Conservation (phyloP, 2,329 filamentous ascomycete species). For the Westerdykella aurantiaca region DNA sequence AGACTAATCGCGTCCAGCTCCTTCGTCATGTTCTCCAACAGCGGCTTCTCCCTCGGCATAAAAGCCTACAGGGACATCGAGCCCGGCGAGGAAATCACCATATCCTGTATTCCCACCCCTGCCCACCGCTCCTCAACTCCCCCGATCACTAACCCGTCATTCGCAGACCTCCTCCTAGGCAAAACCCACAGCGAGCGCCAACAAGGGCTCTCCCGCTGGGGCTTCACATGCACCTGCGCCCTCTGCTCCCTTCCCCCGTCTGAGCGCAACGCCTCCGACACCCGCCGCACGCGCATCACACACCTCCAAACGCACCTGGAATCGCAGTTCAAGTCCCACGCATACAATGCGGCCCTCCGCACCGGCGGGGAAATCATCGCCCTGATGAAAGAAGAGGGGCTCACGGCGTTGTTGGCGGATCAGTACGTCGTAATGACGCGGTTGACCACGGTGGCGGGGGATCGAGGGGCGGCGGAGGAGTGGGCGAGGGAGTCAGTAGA, state of each 20-base stretch:
- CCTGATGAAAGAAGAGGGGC: slow-evolving; percentile 13
- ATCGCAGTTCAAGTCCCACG: slow-evolving; percentile 3
- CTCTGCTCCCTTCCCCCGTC: slow-evolving; percentile 8
- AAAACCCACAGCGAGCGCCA: slow-evolving; percentile 7
- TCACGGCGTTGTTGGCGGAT: slow-evolving; percentile 12
- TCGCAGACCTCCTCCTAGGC: slow-evolving; percentile 14
- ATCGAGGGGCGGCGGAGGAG: slow-evolving; percentile 9
- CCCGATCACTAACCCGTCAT: neutral
- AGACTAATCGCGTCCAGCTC: slow-evolving; percentile 7
- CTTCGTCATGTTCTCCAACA: slow-evolving; percentile 21
- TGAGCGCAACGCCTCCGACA: slow-evolving; percentile 10
- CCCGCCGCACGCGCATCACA: slow-evolving; percentile 12
- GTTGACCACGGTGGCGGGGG: slow-evolving; percentile 8
- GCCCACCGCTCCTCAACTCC: neutral
- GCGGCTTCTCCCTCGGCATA: slow-evolving; percentile 15
- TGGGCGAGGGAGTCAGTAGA: slow-evolving; percentile 6
- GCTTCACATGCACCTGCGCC: slow-evolving; percentile 19
- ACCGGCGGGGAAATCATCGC: slow-evolving; percentile 9
- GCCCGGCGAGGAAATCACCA: slow-evolving; percentile 19
- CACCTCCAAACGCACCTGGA: slow-evolving; percentile 6
- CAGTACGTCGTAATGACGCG: slow-evolving; percentile 15
- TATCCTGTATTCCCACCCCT: slow-evolving; percentile 11
- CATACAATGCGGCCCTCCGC: slow-evolving; percentile 7
- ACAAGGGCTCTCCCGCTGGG: slow-evolving; percentile 13
- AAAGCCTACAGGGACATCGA: slow-evolving; percentile 20